Percentiles rank a stretch among this genome's conserved stretches.
Evolutionary conservation across 805 yeast genomes (phyloP).

Genomic region (Kregervanrija fluxuum): DNA sequence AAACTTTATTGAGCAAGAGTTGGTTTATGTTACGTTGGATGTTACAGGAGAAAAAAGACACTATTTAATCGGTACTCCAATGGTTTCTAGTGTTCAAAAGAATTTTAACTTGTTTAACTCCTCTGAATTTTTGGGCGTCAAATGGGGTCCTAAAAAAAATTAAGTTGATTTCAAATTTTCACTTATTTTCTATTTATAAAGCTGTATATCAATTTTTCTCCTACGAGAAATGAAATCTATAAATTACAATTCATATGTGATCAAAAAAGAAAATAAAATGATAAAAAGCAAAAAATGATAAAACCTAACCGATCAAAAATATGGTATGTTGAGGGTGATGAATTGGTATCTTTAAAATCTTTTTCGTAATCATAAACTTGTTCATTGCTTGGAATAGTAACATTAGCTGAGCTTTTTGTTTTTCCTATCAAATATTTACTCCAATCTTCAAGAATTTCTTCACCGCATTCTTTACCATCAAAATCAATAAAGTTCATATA

Average conservation of each 20-base stretch:
- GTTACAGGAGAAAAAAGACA: slow-evolving; percentile 63
- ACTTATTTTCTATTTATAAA: neutral
- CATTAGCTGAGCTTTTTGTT: slow-evolving; percentile 3
- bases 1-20: slow-evolving; percentile 58
- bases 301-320: neutral
- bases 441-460: slow-evolving; percentile 22
- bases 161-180: slow-evolving; percentile 5
- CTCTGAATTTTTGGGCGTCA: slow-evolving; percentile 68
- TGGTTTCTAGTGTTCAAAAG: slow-evolving; percentile 23
- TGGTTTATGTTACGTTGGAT: slow-evolving; percentile 68
- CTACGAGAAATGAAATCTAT: neutral
- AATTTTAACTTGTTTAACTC: slow-evolving; percentile 17
- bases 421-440: slow-evolving; percentile 16
- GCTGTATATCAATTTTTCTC: neutral
- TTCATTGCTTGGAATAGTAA: slow-evolving; percentile 3
- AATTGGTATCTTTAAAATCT: neutral
- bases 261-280: too few species aligned
- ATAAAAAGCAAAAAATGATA: too few species aligned
- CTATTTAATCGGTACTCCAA: slow-evolving; percentile 59
- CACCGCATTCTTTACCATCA: slow-evolving; percentile 18
- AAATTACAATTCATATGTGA: too few species aligned
- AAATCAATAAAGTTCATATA: slow-evolving; percentile 13
- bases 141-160: slow-evolving; percentile 72
- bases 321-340: neutral
- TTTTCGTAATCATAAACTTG: slow-evolving; percentile 12